phyloP scores from a whole-genome alignment of 345 rosid species.

The Noccaea bulbosa region DNA sequence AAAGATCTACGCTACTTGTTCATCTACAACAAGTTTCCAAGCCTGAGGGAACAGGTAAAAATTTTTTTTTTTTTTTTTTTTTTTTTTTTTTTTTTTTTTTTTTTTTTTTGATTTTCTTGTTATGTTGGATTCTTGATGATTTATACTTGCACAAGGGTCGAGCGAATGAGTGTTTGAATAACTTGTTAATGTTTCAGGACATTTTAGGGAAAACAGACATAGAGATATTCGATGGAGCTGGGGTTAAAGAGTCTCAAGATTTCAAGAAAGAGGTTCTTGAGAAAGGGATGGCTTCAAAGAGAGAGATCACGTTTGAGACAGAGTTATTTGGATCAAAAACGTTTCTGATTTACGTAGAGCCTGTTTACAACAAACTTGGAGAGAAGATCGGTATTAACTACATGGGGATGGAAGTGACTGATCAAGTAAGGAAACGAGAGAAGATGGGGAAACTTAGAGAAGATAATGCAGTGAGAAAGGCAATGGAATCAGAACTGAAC shows the following conservation, averaged over 20 bases:
- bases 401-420: slow-evolving; percentile 98
- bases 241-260: slow-evolving; percentile 80
- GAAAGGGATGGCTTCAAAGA: slow-evolving; percentile 73
- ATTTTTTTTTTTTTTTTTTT: background rate
- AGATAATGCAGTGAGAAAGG: slow-evolving; percentile 94
- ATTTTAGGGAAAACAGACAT: slow-evolving; percentile 75
- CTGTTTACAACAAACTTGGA: slow-evolving; percentile 82
- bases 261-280: slow-evolving; percentile 84
- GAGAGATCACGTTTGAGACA: slow-evolving; percentile 87
- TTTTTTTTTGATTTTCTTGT: background rate
- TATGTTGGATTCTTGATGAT: background rate
- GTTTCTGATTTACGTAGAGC: slow-evolving; percentile 84
- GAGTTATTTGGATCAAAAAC: slow-evolving; percentile 81
- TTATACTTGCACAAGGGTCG: background rate
- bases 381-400: slow-evolving; percentile 93
- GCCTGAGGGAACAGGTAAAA: slow-evolving; percentile 70
- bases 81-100: background rate
- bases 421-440: slow-evolving; percentile 91
- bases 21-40: slow-evolving; percentile 75
- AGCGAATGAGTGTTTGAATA: slow-evolving; percentile 8
- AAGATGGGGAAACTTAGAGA: slow-evolving; percentile 87
- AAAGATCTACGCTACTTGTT: slow-evolving; percentile 75
- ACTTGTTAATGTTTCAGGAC: slow-evolving; percentile 52
- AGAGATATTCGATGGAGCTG: slow-evolving; percentile 74
- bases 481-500: slow-evolving; percentile 92